A percentile compares a stretch with the other conserved stretches of the same genome.
These are phyloP conservation scores for Trichomonas gallinae DNA, from an alignment of 208 protist species.

Conservation along the genomic window DNA sequence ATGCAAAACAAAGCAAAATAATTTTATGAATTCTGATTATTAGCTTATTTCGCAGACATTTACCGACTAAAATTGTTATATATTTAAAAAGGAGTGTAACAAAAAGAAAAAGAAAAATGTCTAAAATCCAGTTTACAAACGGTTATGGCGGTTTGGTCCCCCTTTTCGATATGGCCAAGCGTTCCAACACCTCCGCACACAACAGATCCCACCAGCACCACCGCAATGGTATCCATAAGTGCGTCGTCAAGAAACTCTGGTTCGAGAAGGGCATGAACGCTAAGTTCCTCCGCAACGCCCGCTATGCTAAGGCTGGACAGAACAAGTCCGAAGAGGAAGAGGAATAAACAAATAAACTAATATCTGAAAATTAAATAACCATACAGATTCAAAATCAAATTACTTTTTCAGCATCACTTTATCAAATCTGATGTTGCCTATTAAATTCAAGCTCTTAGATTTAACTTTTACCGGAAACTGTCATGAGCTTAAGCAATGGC, in stretches of 20 bases:
- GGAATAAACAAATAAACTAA: neutral
- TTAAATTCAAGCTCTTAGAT: too few relatives aligned
- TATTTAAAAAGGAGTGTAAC: too few relatives aligned
- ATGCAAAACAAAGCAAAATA: too few relatives aligned
- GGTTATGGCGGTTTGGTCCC: neutral
- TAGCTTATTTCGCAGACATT: neutral
- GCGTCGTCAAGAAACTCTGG: neutral
- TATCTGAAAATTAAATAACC: neutral
- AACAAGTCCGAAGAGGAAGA: neutral
- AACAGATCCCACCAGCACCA: conserved; percentile 6
- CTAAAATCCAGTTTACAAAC: neutral
- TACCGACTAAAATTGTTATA: neutral
- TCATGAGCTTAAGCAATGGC: too few relatives aligned
- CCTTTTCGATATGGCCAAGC: conserved; percentile 11
- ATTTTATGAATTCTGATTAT: neutral
- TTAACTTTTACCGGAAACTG: too few relatives aligned
- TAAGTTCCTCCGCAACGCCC: neutral
- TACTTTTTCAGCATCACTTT: too few relatives aligned
- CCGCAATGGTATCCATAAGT: neutral
- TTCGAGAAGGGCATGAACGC: conserved; percentile 4
- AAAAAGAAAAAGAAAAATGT: neutral
- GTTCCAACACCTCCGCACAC: neutral
- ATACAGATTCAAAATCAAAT: neutral
- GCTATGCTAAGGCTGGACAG: neutral
- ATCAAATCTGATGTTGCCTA: too few relatives aligned